phyloP scores from a whole-genome alignment of 352 stramenopile genomes.

The Phytophthora megakarya region DNA sequence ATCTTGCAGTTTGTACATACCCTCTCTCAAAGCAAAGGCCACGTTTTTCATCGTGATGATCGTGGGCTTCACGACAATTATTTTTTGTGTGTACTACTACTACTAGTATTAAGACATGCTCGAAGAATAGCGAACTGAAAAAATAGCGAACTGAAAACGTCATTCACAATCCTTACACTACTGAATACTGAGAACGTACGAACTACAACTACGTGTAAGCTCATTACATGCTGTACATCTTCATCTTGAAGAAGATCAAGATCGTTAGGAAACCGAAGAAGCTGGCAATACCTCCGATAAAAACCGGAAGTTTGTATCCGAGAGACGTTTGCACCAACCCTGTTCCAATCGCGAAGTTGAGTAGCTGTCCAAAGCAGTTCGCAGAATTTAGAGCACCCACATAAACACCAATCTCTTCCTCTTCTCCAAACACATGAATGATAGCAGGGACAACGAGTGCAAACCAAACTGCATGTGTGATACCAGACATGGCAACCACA shows the following conservation, averaged over 20 bases:
- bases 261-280: constrained; percentile 35
- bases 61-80: no score
- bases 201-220: no score
- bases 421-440: constrained; percentile 49
- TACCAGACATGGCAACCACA: constrained; percentile 38
- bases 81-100: no score
- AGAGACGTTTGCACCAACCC: constrained; percentile 38
- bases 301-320: constrained; percentile 45
- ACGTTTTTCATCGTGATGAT: no score
- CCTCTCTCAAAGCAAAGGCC: no score
- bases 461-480: constrained; percentile 46
- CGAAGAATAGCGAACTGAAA: no score
- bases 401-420: constrained; percentile 47
- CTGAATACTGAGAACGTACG: no score
- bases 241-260: constrained; percentile 47
- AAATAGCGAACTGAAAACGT: no score
- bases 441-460: constrained; percentile 51
- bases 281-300: constrained; percentile 43
- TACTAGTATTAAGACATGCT: no score
- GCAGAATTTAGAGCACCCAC: constrained; percentile 57
- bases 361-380: constrained; percentile 45
- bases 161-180: no score
- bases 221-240: constrained; percentile 44
- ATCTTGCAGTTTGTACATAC: no score
- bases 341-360: constrained; percentile 43